Conservation (phyloP, 2,329 filamentous ascomycete species). For the Colletotrichum sp. region DNA sequence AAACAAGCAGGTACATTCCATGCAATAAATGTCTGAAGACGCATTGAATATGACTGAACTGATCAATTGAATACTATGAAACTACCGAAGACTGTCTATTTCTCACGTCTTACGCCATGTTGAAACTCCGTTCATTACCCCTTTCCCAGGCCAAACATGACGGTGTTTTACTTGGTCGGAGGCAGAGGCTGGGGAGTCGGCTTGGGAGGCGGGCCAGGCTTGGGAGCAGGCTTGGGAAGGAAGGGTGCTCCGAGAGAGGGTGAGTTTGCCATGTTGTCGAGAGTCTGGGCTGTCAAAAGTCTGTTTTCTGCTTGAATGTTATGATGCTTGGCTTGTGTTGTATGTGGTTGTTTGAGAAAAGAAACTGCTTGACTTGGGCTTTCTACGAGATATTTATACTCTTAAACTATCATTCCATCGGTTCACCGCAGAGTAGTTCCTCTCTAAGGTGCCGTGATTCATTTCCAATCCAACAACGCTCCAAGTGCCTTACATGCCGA, state of each 20-base stretch:
- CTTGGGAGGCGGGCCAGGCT: not conserved
- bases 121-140: rapidly evolving
- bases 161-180: not conserved
- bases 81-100: not conserved
- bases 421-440: not conserved
- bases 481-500: not conserved
- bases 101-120: not conserved
- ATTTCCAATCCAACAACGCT: not conserved
- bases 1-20: not conserved
- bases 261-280: not conserved
- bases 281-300: not conserved
- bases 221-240: not conserved
- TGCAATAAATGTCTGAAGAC: rapidly evolving
- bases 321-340: not conserved
- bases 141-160: not conserved
- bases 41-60: rapidly evolving
- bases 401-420: not conserved
- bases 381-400: not conserved
- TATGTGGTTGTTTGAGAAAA: not conserved
- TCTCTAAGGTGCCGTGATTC: not conserved
- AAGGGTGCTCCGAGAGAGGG: not conserved
- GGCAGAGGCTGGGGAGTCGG: not conserved
- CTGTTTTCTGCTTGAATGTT: not conserved
- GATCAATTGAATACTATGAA: not conserved
- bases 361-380: not conserved